phyloP scores from a whole-genome alignment of 2,329 filamentous ascomycete genomes.

The Neoscytalidium dimidiatum region DNA sequence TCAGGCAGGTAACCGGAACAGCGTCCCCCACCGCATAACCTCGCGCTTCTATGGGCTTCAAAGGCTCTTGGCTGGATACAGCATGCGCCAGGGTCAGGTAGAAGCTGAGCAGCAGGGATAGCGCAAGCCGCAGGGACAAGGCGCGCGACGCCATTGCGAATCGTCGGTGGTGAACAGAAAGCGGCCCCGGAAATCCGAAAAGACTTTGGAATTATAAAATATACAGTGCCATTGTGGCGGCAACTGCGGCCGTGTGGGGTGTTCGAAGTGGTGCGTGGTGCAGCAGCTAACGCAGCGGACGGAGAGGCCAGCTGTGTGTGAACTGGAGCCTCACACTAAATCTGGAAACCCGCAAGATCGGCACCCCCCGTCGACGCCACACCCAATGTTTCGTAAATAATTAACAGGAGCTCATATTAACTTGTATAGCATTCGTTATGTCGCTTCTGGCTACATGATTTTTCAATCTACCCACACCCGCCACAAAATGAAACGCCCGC shows the following conservation, averaged over 20 bases:
- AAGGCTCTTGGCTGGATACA: slow-evolving; percentile 44
- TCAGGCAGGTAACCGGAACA: slow-evolving; percentile 55
- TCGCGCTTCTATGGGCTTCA: slow-evolving; percentile 34
- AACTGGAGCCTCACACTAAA: not conserved
- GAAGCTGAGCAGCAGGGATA: slow-evolving; percentile 32
- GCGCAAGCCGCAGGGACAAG: slow-evolving; percentile 19
- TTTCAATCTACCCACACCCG: slow-evolving; percentile 5
- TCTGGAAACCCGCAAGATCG: slow-evolving; percentile 17
- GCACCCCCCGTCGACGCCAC: not conserved
- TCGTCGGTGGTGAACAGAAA: not conserved
- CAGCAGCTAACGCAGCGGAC: slow-evolving; percentile 1
- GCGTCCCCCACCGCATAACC: slow-evolving; percentile 51
- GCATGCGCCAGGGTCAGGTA: slow-evolving; percentile 39
- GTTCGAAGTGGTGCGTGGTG: slow-evolving; percentile 2
- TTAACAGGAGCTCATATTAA: not conserved
- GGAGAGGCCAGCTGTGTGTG: slow-evolving; percentile 13
- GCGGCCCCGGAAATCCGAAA: not conserved
- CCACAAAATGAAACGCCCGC: not conserved
- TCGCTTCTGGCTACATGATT: slow-evolving; percentile 7
- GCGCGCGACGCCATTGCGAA: slow-evolving; percentile 9
- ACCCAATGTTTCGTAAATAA: not conserved
- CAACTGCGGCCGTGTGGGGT: slow-evolving; percentile 12
- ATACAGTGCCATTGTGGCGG: slow-evolving; percentile 16
- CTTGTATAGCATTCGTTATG: slow-evolving; percentile 13
- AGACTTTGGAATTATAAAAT: slow-evolving; percentile 1